Percentiles rank a stretch among this genome's conserved stretches.
Conservation (phyloP, 1,284 basidiomycete genomes). For the Bjerkandera adusta region DNA sequence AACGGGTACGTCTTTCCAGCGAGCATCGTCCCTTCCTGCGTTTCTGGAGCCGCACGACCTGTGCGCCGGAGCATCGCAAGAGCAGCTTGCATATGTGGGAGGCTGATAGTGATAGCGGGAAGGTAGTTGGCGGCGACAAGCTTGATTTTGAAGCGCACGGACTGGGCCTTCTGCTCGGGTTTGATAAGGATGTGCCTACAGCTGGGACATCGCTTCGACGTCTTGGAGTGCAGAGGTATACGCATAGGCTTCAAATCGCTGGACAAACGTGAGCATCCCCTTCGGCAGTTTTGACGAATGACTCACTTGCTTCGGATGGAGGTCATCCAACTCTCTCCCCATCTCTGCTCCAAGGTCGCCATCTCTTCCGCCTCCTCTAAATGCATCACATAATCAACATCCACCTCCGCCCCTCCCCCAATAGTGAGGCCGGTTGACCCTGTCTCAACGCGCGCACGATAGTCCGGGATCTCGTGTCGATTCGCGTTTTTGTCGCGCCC, state of each 20-base stretch:
- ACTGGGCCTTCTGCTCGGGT: conserved; percentile 94
- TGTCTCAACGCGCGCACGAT: conserved; percentile 67
- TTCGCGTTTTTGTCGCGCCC: conserved; percentile 60
- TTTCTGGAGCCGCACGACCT: conserved; percentile 35
- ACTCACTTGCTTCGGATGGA: conserved; percentile 66
- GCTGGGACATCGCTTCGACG: conserved; percentile 90
- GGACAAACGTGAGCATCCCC: conserved; percentile 13
- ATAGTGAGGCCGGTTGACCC: conserved; percentile 50
- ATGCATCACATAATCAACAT: conserved; percentile 66
- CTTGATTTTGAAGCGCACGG: conserved; percentile 95
- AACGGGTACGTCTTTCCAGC: conserved; percentile 83
- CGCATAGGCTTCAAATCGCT: conserved; percentile 85
- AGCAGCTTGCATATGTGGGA: conserved; percentile 51
- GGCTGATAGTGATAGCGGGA: conserved; percentile 77
- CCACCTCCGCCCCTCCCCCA: conserved; percentile 60
- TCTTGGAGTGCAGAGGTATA: conserved; percentile 89
- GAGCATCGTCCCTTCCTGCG: conserved; percentile 51
- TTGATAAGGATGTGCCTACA: conserved; percentile 98
- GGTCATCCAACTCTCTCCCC: conserved; percentile 78
- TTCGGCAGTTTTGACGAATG: conserved; percentile 10
- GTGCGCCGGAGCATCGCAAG: conserved; percentile 42
- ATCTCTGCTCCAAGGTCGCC: conserved; percentile 75
- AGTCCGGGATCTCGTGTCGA: conserved; percentile 73
- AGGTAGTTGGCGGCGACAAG: conserved; percentile 93
- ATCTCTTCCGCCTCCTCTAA: conserved; percentile 64